Base-by-base conservation (phyloP, 169 alveolate species). In the Cryptosporidium ryanae region DNA sequence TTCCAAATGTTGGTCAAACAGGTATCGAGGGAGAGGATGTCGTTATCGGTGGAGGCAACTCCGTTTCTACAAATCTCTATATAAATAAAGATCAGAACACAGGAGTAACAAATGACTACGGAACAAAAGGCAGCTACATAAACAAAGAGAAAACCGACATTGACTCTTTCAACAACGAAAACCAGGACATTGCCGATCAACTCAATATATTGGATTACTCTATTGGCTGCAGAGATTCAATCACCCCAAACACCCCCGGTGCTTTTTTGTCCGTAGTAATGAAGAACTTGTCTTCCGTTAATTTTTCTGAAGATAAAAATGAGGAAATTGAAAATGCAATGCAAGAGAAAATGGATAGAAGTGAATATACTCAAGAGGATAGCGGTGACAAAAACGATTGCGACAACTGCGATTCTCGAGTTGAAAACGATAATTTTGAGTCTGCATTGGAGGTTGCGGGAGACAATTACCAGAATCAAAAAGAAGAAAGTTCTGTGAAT, bases 191-290 rank as follows among this genome's bases (percentile, higher is more conserved):
- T 31, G 59, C 71, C 1, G 83, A 68, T 32, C 83, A 68, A 18
- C 18, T 55, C 25, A 76, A 76, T 61, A 59, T 61, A 21, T 59
- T 71, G 12, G 59, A 76, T 18, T 59, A 61, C 23, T 55, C 68
- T n/a, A 76, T 76, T 12, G 38, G 27, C 17, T 55, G 27, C 38
- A 55, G 87, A 18, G 87, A 76, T 61, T 76, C 87, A 17, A 76
- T 76, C n/a, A 48, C 71, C 7, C 76, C 87, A 44, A 76, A 76
- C 38, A 25, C 63, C 1, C 87, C 87, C n/a, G 87, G 87, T 34
- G 87, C 87, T 12, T 76, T 76, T 38, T 46, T 76, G 34, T 76
- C 87, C 18, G 71, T 59, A 25, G 87, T 76, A n/a, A 76, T 76
- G 87, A 59, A 76, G 15, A 76, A 76, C 46, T 44, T 76, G 27